Percentiles rank a stretch among this genome's conserved stretches.
phyloP scores from a whole-genome alignment of 805 yeast species.

The Ascoidea tarda region DNA sequence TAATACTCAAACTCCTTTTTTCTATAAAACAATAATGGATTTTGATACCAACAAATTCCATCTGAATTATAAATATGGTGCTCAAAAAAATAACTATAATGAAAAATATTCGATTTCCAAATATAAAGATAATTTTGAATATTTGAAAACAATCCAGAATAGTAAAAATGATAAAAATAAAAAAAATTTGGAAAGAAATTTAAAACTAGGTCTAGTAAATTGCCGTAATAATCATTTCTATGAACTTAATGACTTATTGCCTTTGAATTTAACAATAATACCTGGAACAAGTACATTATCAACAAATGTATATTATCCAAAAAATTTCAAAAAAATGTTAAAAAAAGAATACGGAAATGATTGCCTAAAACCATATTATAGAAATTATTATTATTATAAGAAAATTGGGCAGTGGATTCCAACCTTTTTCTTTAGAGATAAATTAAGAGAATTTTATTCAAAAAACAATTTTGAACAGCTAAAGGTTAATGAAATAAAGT shows the following conservation, averaged over 20 bases:
- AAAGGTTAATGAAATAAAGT: too few species aligned
- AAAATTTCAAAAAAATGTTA: too few species aligned
- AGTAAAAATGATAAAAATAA: not conserved
- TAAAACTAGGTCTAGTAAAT: slow-evolving; percentile 22
- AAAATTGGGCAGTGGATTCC: not conserved
- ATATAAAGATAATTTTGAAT: not conserved
- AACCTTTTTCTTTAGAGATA: not conserved
- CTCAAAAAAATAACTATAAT: too few species aligned
- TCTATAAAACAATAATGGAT: not conserved
- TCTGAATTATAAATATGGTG: too few species aligned
- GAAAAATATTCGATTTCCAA: not conserved
- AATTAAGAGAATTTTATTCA: not conserved
- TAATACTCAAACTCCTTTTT: slow-evolving; percentile 10
- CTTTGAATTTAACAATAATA: slow-evolving; percentile 33
- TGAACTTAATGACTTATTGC: slow-evolving; percentile 30
- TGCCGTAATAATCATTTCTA: slow-evolving; percentile 52
- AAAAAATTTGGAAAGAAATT: slow-evolving; percentile 19
- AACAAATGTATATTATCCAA: not conserved
- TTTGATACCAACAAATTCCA: too few species aligned
- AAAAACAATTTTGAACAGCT: too few species aligned
- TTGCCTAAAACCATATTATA: not conserved
- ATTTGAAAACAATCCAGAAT: not conserved
- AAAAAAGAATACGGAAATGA: not conserved
- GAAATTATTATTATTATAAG: too few species aligned
- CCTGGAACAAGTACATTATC: too few species aligned